phyloP scores from a whole-genome alignment of 805 yeast species.

The Zygoascus biomembranicola region DNA sequence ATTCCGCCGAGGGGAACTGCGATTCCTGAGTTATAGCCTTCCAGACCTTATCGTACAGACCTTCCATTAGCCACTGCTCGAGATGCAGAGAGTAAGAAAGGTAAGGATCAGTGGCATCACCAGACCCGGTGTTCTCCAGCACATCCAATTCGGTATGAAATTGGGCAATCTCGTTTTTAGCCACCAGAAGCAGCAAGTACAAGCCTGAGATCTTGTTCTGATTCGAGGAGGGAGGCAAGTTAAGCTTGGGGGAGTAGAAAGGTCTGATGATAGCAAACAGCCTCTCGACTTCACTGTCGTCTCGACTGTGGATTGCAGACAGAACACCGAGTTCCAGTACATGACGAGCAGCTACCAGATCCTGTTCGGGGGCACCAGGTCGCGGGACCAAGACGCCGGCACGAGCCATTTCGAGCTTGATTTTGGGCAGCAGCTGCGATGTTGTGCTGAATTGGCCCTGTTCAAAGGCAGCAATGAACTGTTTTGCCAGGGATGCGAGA shows the following conservation, averaged over 20 bases:
- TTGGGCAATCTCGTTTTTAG: slow-evolving; percentile 76
- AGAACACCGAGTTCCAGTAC: slow-evolving; percentile 86
- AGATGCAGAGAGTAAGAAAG: slow-evolving; percentile 79
- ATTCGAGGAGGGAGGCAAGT: slow-evolving; percentile 44
- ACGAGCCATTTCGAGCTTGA: slow-evolving; percentile 73
- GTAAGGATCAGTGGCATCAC: slow-evolving; percentile 42
- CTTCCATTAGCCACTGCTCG: slow-evolving; percentile 94
- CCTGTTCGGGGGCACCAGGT: slow-evolving; percentile 35
- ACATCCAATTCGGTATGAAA: slow-evolving; percentile 86
- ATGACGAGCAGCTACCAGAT: slow-evolving; percentile 68
- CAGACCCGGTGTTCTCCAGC: slow-evolving; percentile 45
- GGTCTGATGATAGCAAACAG: slow-evolving; percentile 67
- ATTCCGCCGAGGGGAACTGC: slow-evolving; percentile 56
- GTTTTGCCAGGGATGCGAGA: slow-evolving; percentile 43
- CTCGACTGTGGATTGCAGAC: slow-evolving; percentile 55
- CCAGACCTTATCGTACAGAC: slow-evolving; percentile 90
- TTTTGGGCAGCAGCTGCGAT: slow-evolving; percentile 51
- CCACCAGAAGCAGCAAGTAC: slow-evolving; percentile 64
- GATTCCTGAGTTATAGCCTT: slow-evolving; percentile 52
- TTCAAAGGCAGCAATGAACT: slow-evolving; percentile 58
- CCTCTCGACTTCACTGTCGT: slow-evolving; percentile 61
- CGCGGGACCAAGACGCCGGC: slow-evolving; percentile 69
- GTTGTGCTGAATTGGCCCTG: slow-evolving; percentile 55
- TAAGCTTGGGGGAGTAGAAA: slow-evolving; percentile 48
- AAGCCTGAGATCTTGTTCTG: slow-evolving; percentile 68